Percentiles rank a stretch among this genome's conserved stretches.
Evolutionary conservation across 305 asterid genomes (phyloP).

Genomic region (Solanum hybrid): DNA sequence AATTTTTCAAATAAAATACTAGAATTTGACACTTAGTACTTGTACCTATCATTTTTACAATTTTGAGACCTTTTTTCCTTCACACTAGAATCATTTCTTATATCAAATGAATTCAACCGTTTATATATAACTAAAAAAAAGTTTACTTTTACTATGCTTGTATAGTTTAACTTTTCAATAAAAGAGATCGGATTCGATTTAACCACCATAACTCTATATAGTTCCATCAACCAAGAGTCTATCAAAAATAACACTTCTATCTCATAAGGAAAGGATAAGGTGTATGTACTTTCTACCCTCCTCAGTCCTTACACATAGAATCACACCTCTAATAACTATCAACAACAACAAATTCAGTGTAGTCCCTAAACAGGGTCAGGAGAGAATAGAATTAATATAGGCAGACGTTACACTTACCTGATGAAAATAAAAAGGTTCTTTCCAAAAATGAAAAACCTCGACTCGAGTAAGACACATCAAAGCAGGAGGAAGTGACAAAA

Average conservation of each 20-base stretch:
- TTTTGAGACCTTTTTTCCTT: background rate
- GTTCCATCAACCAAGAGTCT: background rate
- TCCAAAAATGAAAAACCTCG: background rate
- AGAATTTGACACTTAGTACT: background rate
- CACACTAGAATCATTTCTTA: background rate
- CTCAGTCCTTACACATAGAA: background rate
- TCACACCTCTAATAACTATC: background rate
- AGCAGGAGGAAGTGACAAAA: background rate
- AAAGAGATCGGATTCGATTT: background rate
- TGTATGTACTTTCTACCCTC: background rate
- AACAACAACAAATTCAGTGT: background rate
- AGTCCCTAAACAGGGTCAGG: background rate
- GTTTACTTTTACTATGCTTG: background rate
- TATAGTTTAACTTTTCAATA: background rate
- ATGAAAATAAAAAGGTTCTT: background rate
- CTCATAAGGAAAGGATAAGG: background rate
- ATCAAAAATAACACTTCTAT: background rate
- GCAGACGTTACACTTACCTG: background rate
- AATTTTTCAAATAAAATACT: background rate
- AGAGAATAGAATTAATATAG: background rate
- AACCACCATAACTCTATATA: background rate
- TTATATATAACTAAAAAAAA: background rate
- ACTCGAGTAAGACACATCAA: background rate
- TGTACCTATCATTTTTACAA: background rate
- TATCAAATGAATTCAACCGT: background rate